Evolutionary conservation across 2,329 filamentous ascomycete species (phyloP).

Genomic region (Cladophialophora carrionii): DNA sequence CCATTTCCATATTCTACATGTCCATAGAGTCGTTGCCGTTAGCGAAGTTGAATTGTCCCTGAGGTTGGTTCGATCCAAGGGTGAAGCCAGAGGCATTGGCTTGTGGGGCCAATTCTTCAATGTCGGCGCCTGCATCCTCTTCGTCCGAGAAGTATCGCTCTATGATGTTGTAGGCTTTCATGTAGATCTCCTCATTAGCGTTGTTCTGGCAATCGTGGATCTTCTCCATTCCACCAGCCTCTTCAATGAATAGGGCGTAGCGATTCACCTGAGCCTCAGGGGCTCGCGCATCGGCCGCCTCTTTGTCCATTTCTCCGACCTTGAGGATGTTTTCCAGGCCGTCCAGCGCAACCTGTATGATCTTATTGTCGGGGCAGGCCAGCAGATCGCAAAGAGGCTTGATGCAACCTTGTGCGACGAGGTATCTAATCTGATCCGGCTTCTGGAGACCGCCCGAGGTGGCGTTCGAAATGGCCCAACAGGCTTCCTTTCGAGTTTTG

Average conservation of each 20-base stretch:
- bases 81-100: slow-evolving; percentile 75
- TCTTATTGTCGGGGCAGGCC: slow-evolving; percentile 98
- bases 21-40: slow-evolving; percentile 73
- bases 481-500: slow-evolving; percentile 98
- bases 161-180: slow-evolving; percentile 99
- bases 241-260: slow-evolving; percentile 97
- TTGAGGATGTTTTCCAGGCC: slow-evolving; percentile 99
- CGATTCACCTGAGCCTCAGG: slow-evolving; percentile 82
- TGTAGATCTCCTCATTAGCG: slow-evolving; percentile 99
- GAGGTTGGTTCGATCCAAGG: slow-evolving; percentile 66
- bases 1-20: slow-evolving; percentile 57
- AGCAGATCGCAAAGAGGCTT: slow-evolving; percentile 95
- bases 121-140: slow-evolving; percentile 76
- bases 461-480: slow-evolving; percentile 99
- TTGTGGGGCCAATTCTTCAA: slow-evolving; percentile 76
- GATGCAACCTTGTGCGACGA: slow-evolving; percentile 92
- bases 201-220: slow-evolving; percentile 99
- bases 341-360: slow-evolving; percentile 97
- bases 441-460: slow-evolving; percentile 97
- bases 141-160: slow-evolving; percentile 99
- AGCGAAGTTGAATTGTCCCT: slow-evolving; percentile 91
- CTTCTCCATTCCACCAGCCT: slow-evolving; percentile 99
- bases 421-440: slow-evolving; percentile 95
- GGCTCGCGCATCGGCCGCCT: slow-evolving; percentile 70
- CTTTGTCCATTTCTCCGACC: slow-evolving; percentile 98